Conservation (phyloP, 176 grass and related monocot species). For the Saccharum officinarum region DNA sequence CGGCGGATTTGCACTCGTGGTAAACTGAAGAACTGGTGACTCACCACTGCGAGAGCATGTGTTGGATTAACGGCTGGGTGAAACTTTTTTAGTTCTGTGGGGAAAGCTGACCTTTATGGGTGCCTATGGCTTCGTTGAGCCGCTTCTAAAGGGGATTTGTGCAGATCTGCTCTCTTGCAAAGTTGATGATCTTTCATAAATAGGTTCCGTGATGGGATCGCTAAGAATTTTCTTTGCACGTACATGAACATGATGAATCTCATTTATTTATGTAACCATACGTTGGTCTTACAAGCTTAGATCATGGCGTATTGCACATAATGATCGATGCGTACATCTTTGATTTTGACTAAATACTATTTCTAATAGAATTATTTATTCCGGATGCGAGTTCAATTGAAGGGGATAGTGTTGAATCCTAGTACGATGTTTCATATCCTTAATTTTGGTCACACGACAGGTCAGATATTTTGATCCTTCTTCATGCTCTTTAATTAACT, state of each 20-base stretch:
- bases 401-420: neutral
- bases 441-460: neutral
- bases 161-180: conserved; percentile 26
- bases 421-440: too few species aligned
- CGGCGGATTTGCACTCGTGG: neutral
- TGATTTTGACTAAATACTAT: neutral
- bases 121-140: neutral
- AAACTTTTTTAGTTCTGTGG: neutral
- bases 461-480: neutral
- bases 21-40: neutral
- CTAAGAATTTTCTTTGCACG: neutral
- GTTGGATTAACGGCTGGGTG: neutral
- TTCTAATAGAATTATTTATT: neutral
- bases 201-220: neutral
- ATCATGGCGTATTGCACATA: neutral
- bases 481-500: neutral
- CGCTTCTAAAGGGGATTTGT: neutral
- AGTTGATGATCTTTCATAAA: neutral
- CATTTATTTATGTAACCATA: neutral
- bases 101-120: neutral
- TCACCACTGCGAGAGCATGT: neutral
- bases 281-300: neutral
- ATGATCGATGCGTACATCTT: neutral
- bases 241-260: neutral
- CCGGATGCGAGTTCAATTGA: neutral